Evolutionary conservation across 2,329 filamentous ascomycete genomes (phyloP).

Genomic region (Lithohypha guttulata): DNA sequence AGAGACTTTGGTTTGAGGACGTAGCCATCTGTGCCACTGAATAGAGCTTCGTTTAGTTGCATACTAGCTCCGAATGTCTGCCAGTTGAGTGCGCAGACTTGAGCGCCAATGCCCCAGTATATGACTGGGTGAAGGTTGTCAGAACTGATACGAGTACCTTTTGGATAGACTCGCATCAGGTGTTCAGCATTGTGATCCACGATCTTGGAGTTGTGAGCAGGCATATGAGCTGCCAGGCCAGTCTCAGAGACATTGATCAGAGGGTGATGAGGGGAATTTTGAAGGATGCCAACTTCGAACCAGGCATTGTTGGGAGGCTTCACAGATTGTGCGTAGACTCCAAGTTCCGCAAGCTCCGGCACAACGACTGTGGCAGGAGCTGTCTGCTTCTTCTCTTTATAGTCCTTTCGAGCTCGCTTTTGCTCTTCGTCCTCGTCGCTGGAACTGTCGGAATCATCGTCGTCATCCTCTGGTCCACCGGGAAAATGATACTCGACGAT

Average conservation of each 20-base stretch:
- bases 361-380: slow-evolving; percentile 14
- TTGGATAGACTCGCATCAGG: slow-evolving; percentile 21
- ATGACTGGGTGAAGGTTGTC: slow-evolving; percentile 19
- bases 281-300: slow-evolving; percentile 16
- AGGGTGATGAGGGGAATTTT: slow-evolving; percentile 16
- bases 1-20: slow-evolving; percentile 19
- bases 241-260: slow-evolving; percentile 21
- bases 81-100: slow-evolving; percentile 21
- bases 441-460: slow-evolving; percentile 1
- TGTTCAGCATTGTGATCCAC: slow-evolving; percentile 18
- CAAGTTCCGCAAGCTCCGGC: slow-evolving; percentile 21
- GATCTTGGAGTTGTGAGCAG: slow-evolving; percentile 13
- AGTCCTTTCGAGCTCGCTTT: slow-evolving; percentile 13
- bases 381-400: slow-evolving; percentile 15
- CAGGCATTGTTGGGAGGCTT: slow-evolving; percentile 20
- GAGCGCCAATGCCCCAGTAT: slow-evolving; percentile 19
- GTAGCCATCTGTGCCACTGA: slow-evolving; percentile 20
- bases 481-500: slow-evolving; percentile 22
- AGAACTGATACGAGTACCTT: slow-evolving; percentile 19
- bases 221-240: slow-evolving; percentile 15
- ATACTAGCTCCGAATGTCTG: slow-evolving; percentile 20
- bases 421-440: slow-evolving; percentile 12
- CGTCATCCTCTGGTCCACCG: slow-evolving; percentile 7
- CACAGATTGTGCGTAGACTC: slow-evolving; percentile 21
- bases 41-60: slow-evolving; percentile 21